Evolutionary conservation across 1,284 basidiomycete species (phyloP).

Genomic region (Cryptococcus jaspeensis): DNA sequence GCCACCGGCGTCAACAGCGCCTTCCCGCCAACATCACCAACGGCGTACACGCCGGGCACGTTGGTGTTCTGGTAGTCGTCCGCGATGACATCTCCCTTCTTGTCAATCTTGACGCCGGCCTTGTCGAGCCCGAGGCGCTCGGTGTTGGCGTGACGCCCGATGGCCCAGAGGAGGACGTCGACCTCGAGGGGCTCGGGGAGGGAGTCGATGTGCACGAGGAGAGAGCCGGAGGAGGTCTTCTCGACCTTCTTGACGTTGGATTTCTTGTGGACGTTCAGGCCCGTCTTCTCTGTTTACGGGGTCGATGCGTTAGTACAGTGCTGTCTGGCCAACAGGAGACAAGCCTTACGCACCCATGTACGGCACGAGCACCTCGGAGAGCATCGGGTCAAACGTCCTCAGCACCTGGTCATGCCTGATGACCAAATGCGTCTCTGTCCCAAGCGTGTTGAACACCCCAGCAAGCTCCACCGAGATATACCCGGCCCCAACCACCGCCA

Average conservation of each 20-base stretch:
- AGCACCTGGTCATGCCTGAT: constrained; percentile 88
- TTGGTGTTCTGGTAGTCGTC: constrained; percentile 88
- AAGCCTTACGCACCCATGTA: constrained; percentile 67
- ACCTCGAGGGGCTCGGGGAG: constrained; percentile 76
- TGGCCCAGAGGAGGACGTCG: constrained; percentile 89
- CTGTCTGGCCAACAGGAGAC: background rate
- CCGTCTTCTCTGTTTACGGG: constrained; percentile 64
- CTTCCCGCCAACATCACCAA: constrained; percentile 93
- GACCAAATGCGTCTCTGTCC: constrained; percentile 85
- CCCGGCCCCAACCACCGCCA: constrained; percentile 91
- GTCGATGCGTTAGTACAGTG: background rate
- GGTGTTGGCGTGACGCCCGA: constrained; percentile 83
- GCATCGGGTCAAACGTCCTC: constrained; percentile 84
- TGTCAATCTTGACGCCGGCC: constrained; percentile 71
- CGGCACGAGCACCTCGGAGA: constrained; percentile 82
- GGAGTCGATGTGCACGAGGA: constrained; percentile 67
- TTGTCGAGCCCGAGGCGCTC: constrained; percentile 74
- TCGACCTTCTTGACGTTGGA: constrained; percentile 75
- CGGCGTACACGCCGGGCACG: constrained; percentile 70
- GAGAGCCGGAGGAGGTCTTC: constrained; percentile 61
- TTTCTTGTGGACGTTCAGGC: constrained; percentile 79
- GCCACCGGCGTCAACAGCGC: constrained; percentile 95
- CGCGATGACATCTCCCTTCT: constrained; percentile 78
- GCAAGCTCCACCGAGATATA: constrained; percentile 97
- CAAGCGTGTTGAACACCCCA: constrained; percentile 81